These are phyloP conservation scores for Sphaerobolus stellatus DNA, from an alignment of 1,284 basidiomycete genomes.

Conservation along the genomic window DNA sequence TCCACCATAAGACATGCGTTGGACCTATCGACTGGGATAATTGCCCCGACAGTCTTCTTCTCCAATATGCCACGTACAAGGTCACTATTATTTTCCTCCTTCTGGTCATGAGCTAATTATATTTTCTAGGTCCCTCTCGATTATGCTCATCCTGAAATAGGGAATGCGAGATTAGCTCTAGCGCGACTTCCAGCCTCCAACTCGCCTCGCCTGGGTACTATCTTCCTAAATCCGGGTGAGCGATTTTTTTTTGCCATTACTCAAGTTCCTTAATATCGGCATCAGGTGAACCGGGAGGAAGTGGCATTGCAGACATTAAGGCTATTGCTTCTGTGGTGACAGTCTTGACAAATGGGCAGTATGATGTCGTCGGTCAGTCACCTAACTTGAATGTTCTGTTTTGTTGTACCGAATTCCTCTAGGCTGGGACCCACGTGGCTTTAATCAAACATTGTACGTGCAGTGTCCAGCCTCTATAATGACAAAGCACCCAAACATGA, in stretches of 20 bases:
- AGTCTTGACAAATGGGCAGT: conserved; percentile 1
- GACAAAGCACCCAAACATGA: too few relatives aligned
- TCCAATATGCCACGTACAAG: too few relatives aligned
- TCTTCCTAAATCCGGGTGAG: conserved; percentile 11
- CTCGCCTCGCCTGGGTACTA: background rate
- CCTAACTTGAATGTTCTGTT: background rate
- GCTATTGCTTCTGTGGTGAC: background rate
- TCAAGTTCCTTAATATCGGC: background rate
- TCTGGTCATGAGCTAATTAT: too few relatives aligned
- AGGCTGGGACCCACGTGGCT: conserved; percentile 22
- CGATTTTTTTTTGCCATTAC: background rate
- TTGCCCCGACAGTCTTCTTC: too few relatives aligned
- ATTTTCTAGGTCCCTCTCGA: conserved; percentile 4
- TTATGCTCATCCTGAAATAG: background rate
- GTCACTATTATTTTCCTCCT: too few relatives aligned
- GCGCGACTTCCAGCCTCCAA: conserved; percentile 4
- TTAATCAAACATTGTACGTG: conserved; percentile 13
- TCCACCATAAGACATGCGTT: too few relatives aligned
- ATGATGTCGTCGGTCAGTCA: conserved; percentile 1
- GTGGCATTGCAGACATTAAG: conserved; percentile 3
- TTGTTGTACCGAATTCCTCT: background rate
- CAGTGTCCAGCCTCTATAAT: too few relatives aligned
- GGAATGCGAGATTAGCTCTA: conserved; percentile 3
- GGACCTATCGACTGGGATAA: too few relatives aligned
- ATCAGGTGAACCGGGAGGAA: conserved; percentile 10